Conservation (phyloP, 2,329 filamentous ascomycete species). For the Madurella fahalii region DNA sequence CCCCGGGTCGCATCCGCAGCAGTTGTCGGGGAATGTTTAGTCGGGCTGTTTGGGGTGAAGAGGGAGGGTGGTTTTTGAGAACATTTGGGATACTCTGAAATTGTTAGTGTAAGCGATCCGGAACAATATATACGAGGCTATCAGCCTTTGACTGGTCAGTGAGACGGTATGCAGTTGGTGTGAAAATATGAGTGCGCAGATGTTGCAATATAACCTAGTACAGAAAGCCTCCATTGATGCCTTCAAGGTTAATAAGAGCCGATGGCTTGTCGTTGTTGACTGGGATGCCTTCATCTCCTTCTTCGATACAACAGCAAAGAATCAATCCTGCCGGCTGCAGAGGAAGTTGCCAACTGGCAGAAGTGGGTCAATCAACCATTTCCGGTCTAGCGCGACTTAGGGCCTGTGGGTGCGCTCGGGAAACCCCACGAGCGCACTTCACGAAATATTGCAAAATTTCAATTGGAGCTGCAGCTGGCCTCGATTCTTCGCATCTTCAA, state of each 20-base stretch:
- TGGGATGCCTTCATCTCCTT: too few species aligned
- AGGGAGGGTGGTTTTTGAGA: background rate
- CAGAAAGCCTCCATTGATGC: too few species aligned
- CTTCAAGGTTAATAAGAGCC: too few species aligned
- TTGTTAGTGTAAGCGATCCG: background rate
- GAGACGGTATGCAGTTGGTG: too few species aligned
- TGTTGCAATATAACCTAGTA: too few species aligned
- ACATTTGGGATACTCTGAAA: background rate
- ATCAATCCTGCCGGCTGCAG: background rate
- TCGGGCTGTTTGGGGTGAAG: background rate
- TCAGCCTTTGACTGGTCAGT: too few species aligned
- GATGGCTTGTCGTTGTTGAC: too few species aligned
- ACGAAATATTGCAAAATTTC: constrained; percentile 30
- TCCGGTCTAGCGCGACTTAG: constrained; percentile 24
- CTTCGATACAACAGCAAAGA: too few species aligned
- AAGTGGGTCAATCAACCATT: background rate
- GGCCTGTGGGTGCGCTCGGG: constrained; percentile 18
- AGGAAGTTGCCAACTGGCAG: constrained; percentile 13
- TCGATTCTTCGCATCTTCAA: constrained; percentile 25
- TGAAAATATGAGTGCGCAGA: too few species aligned
- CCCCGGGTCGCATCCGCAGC: constrained; percentile 36
- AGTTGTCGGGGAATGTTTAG: constrained; percentile 32
- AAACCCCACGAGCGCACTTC: constrained; percentile 26
- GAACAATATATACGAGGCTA: too few species aligned
- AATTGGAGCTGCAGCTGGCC: constrained; percentile 23